Base-by-base conservation (phyloP, 2,329 filamentous ascomycete genomes). In the Cladosporium sp. region DNA sequence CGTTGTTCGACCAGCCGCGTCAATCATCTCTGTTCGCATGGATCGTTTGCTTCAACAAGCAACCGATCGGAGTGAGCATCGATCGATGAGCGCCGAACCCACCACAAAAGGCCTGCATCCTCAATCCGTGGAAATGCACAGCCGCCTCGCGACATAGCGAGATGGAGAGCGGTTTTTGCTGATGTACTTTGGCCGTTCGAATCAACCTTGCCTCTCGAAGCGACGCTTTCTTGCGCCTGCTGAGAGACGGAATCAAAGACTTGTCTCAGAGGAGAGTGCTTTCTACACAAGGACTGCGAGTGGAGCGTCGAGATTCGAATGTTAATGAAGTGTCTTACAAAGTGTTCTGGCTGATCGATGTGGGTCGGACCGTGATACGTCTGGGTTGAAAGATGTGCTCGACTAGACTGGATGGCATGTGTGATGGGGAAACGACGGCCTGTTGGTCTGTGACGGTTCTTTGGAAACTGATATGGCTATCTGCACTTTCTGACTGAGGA, bases 211-310 rank as follows among this genome's bases (percentile, higher is more conserved):
- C 85, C 85, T 82, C 84, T 80, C 80, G 48, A 62, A 65, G 58
- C 53, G 42, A 53, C 53, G 45, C 27, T 25, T 25, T 57, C 22
- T 19, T 27, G 38, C 35, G n/a, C 22, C 19, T 38, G 47, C 36
- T 42, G 62, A 63, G 82, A 82, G 83, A 85, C 84, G 86, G 85
- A 91, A 86, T 75, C 85, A 95, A 95, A 96, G 90, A 93, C 88
- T 74, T 83, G 85, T 95, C 88, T 84, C 77, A 69, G 86, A 87
- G 83, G 53, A 86, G 81, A 84, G 80, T 88, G 88, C 85, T 61
- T 78, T 62, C 75, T 67, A 80, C 86, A 84, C 65, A 89, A 84
- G 77, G 87, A 91, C 82, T 39, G 49, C 22, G 38, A 22, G 25
- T 13, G 36, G 36, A 32, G 19, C 5, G 2, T 36, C 29, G 45